Evolutionary conservation across 2,329 filamentous ascomycete genomes (phyloP).

Genomic region (Penicillium sp.): DNA sequence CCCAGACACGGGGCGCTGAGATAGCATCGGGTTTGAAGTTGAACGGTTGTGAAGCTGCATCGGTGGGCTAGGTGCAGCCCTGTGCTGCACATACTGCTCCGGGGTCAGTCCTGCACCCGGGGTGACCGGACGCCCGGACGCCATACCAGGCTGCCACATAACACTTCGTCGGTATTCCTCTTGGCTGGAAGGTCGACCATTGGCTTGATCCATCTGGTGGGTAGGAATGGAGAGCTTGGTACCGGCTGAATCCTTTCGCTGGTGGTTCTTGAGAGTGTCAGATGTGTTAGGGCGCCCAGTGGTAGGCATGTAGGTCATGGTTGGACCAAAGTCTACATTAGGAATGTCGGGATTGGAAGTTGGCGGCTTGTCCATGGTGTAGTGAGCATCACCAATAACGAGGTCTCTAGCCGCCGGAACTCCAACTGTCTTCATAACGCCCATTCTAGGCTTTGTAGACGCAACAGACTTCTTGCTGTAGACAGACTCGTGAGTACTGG

Average conservation of each 20-base stretch:
- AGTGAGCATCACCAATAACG: constrained; percentile 51
- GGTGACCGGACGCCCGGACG: constrained; percentile 49
- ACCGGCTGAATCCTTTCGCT: constrained; percentile 37
- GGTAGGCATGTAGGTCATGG: constrained; percentile 66
- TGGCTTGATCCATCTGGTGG: constrained; percentile 30
- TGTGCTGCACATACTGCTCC: constrained; percentile 82
- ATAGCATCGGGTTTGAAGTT: constrained; percentile 52
- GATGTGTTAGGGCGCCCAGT: constrained; percentile 58
- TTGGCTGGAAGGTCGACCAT: constrained; percentile 46
- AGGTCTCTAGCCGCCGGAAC: constrained; percentile 47
- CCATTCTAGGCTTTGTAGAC: constrained; percentile 67
- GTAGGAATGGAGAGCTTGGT: constrained; percentile 23
- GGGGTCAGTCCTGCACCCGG: constrained; percentile 64
- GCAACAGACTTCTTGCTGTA: constrained; percentile 44
- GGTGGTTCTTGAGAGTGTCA: constrained; percentile 50
- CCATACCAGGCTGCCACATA: constrained; percentile 76
- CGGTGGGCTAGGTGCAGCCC: constrained; percentile 62
- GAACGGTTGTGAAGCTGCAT: constrained; percentile 63
- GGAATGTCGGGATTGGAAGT: constrained; percentile 62
- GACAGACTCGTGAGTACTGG: constrained; percentile 65
- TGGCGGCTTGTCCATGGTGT: constrained; percentile 37
- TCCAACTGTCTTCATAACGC: constrained; percentile 78
- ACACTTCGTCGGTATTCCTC: constrained; percentile 65
- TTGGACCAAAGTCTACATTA: constrained; percentile 82
- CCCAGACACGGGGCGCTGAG: constrained; percentile 37